Conservation (phyloP, 2,329 filamentous ascomycete genomes). For the Bertia moriformis region DNA sequence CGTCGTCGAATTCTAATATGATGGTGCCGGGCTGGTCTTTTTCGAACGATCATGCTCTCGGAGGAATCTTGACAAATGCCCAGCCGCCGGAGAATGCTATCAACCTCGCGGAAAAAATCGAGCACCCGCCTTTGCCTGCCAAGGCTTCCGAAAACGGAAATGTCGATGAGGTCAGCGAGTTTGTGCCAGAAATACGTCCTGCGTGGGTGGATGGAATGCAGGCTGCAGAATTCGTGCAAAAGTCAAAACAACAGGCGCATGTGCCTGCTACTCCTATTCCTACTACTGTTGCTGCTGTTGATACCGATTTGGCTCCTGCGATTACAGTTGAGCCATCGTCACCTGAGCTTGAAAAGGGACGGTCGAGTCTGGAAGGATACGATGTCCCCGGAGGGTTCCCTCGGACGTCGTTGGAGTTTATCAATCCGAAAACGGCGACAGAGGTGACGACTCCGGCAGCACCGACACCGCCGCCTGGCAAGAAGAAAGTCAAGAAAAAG, state of each 20-base stretch:
- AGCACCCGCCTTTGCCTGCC: too few relatives aligned
- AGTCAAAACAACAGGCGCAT: background rate
- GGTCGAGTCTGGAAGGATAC: background rate
- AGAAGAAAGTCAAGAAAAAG: background rate
- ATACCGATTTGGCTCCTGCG: background rate
- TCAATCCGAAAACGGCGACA: background rate
- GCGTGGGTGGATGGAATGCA: too few relatives aligned
- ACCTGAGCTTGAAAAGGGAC: background rate
- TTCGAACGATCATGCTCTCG: conserved; percentile 36
- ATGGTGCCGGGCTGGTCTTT: conserved; percentile 15
- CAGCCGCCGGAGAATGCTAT: background rate
- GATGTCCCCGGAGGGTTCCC: background rate
- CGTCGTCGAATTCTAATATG: conserved; percentile 10
- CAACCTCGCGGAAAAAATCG: background rate
- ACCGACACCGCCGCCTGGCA: too few relatives aligned
- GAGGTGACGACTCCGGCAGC: too few relatives aligned
- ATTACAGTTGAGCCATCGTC: background rate
- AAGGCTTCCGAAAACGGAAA: background rate
- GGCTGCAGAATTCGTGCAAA: background rate
- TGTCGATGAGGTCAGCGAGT: background rate
- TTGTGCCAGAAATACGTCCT: too few relatives aligned
- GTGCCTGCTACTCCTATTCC: background rate
- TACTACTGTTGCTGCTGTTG: too few relatives aligned
- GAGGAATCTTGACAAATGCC: conserved; percentile 5
- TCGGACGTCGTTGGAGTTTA: background rate